These are phyloP conservation scores for Nidula niveotomentosa DNA, from an alignment of 1,284 basidiomycete genomes.

Conservation along the genomic window DNA sequence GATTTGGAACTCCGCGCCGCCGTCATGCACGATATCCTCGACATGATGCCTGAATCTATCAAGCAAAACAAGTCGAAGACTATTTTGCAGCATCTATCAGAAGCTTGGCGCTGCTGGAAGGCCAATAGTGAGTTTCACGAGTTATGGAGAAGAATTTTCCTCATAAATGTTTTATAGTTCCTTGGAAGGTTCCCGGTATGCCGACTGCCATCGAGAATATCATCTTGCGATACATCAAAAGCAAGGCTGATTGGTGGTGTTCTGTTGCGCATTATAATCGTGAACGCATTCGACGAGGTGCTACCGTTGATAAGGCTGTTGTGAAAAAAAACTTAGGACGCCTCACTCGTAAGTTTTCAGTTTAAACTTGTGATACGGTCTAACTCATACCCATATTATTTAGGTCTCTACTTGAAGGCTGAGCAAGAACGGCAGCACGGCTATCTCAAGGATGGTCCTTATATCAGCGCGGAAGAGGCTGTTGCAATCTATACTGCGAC, in stretches of 20 bases:
- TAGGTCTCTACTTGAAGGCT: slow-evolving; percentile 90
- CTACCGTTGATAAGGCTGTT: slow-evolving; percentile 99
- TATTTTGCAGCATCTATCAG: slow-evolving; percentile 95
- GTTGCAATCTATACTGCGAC: slow-evolving; percentile 97
- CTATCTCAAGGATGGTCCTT: slow-evolving; percentile 96
- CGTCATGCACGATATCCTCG: slow-evolving; percentile 99
- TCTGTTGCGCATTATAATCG: slow-evolving; percentile 95
- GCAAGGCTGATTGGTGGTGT: slow-evolving; percentile 99
- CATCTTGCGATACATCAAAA: slow-evolving; percentile 98
- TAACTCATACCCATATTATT: slow-evolving; percentile 9
- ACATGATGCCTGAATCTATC: slow-evolving; percentile 99
- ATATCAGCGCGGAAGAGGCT: slow-evolving; percentile 96
- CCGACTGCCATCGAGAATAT: slow-evolving; percentile 99
- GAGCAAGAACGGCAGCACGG: slow-evolving; percentile 98
- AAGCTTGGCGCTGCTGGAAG: slow-evolving; percentile 99
- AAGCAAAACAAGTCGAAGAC: slow-evolving; percentile 99
- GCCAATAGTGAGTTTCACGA: slow-evolving; percentile 76
- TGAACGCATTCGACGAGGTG: slow-evolving; percentile 93
- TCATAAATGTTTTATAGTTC: slow-evolving; percentile 44
- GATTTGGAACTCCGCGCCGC: slow-evolving; percentile 97
- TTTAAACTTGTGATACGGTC: not conserved
- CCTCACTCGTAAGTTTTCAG: slow-evolving; percentile 64
- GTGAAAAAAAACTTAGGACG: slow-evolving; percentile 95
- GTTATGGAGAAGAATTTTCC: slow-evolving; percentile 1
- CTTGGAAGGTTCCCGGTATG: slow-evolving; percentile 98